Conservation (phyloP, 2,329 filamentous ascomycete genomes). For the Ophiostoma perfectum region DNA sequence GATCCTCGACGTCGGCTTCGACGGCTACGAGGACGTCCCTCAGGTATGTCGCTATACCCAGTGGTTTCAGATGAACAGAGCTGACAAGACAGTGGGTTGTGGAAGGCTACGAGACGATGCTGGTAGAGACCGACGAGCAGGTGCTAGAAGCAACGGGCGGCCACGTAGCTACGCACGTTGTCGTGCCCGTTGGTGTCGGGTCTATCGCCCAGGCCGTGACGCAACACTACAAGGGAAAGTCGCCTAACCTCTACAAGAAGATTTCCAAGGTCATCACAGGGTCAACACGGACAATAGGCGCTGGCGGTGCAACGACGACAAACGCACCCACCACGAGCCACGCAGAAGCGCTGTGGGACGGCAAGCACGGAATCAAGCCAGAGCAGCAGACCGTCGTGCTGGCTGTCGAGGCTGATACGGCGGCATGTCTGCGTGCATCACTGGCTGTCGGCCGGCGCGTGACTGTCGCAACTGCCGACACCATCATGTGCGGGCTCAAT, state of each 20-base stretch:
- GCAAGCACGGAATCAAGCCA: conserved; percentile 26
- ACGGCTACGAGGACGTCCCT: conserved; percentile 61
- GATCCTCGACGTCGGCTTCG: conserved; percentile 64
- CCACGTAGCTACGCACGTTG: conserved; percentile 36
- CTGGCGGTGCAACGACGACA: background rate
- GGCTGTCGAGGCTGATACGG: conserved; percentile 64
- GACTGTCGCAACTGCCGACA: conserved; percentile 51
- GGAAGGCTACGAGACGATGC: conserved; percentile 70
- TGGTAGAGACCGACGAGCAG: conserved; percentile 62
- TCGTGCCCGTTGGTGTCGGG: conserved; percentile 68
- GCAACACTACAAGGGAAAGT: conserved; percentile 52
- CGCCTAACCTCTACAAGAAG: background rate
- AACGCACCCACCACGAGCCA: background rate
- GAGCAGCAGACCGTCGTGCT: conserved; percentile 41
- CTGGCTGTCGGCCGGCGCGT: conserved; percentile 44
- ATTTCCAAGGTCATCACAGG: background rate
- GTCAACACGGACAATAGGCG: conserved; percentile 4
- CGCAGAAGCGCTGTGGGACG: conserved; percentile 11
- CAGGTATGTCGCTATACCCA: conserved; percentile 13
- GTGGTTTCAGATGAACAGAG: no score
- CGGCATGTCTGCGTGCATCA: conserved; percentile 52
- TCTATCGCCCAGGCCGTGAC: conserved; percentile 66
- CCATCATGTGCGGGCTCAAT: conserved; percentile 70
- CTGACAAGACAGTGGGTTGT: conserved; percentile 56
- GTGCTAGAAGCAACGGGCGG: conserved; percentile 16